Evolutionary conservation across 2,329 filamentous ascomycete genomes (phyloP), one percentile per base, ranked within the genome.

Genomic region (Colletotrichum aenigma): DNA sequence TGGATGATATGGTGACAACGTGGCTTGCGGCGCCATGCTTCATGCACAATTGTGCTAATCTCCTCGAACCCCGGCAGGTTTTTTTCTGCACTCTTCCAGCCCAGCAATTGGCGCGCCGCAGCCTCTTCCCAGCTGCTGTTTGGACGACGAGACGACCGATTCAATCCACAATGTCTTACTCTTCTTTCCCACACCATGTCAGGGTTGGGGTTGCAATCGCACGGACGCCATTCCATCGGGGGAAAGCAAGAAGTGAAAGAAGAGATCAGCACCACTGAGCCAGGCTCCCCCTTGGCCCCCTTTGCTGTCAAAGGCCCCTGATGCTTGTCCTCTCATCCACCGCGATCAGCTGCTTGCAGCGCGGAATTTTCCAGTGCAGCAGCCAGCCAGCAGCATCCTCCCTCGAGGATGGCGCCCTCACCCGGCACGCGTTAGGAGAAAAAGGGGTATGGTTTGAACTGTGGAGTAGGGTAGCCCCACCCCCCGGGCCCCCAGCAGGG

Each of bases 201-300:
- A 36, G 38, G 58, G 64, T 65, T 60, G 32, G 43, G 26, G 73
- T 75, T 68, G 69, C 36, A 75, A 36, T 73, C 73, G 73, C 73
- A 75, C 73, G 70, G 73, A 64, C 73, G 21, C n/a, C 26, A 48
- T 30, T 13, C n/a, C 32, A 60, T 38, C n/a, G 66, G 66, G 66
- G 66, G 48, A 12, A 32, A 52, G 9, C n/a, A 61, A 24, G 43
- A 24, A n/a, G 28, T 38, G 36, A 28, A 28, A 32, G 38, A 24
- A 61, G 43, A 30, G 69, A 67, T 67, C 69, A 43, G 32, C 69
- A 52, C 62, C 38, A 21, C 43, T 28, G 32, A 38, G 26, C 58
- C 58, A 15, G 34, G 69, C 36, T 12, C 52, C 52, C 34, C 21
- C 36, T 26, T 62, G 8, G 36, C 30, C 43, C 43, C 43, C 6